Base-by-base conservation (phyloP, 768 basidiomycete species). In the Tulasnella sp. region DNA sequence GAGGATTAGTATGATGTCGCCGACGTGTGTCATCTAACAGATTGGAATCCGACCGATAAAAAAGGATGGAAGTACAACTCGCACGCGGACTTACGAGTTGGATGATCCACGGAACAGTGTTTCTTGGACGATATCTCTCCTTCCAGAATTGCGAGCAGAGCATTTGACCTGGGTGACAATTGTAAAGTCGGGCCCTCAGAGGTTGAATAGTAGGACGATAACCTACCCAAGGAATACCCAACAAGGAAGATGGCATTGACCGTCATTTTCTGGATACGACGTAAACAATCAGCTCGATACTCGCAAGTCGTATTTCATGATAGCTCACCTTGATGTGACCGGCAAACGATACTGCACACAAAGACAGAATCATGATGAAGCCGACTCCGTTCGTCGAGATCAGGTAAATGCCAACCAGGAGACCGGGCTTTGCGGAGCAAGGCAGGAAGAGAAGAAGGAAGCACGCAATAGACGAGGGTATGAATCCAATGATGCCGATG, bases 71-170 rank as follows among this genome's bases (percentile, higher is more conserved):
- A 51, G 51, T n/a, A 51, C 51, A 51, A n/a, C 11, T 6, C 51
- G 23, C 16, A 15, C 9, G 20, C 29, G 29, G n/a, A n/a, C 51
- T 70, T 0, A 72, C 79, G 2, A 80, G 51, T 29, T 42, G 61
- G 46, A 80, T 79, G 23, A 42, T 73, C 55, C 51, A 80, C 23
- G 79, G 79, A 23, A 80, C 78, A 40, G 40, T 70, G 79, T 80
- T 75, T 16, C 79, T 39, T 6, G 79, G 79, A 20, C 55, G 40
- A 67, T 80, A 80, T 57, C 77, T 51, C 29, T 48, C 37, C 70
- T 79, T 79, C 78, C 78, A 79, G 78, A 79, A 79, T 61, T 79
- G 78, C 29, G 78, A 70, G 61, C 42, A 77, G n/a, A 79, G 75
- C 51, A 76, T 79, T 51, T 79, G 78, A 16, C 78, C 51, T 51